Evolutionary conservation across 106 monocot genomes (phyloP), one percentile per base, ranked within the genome.

Genomic region (Alisma plantagoaquatica): DNA sequence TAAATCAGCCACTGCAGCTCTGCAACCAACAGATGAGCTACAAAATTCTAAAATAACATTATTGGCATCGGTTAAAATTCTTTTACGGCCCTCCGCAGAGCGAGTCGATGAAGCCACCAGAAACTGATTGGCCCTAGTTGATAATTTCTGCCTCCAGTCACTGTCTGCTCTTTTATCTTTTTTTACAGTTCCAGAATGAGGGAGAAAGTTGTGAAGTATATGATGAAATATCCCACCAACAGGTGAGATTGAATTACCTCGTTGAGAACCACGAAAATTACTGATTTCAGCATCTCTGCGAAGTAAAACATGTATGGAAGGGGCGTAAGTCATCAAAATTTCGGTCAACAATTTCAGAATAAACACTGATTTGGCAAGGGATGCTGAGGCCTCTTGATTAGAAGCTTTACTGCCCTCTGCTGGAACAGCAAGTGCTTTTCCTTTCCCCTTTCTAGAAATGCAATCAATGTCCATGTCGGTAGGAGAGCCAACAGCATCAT

Each of bases 61-160:
- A 33, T 63, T 73, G 18, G 82, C 72, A 59, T 99, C 98, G 70
- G 68, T 61, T 41, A 99, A 90, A 3, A 99, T 75, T 74, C 98
- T 90, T 59, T 70, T 85, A 21, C 98, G 65, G 15, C 63, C 85
- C 56, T 99, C 98, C 30, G 79, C 22, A 41, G 98, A 90, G 67
- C 98, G 98, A 66, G 86, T 70, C 42, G 82, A 70, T 52, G 90
- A 74, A 53, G 82, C 90, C 48, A 99, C 98, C 57, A 99, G 71
- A 74, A 99, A 90, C 50, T 99, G 90, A 43, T 82, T 91, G 50
- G 90, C 78, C 41, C 90, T 90, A 14, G 72, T 76, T 38, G 79
- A 59, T 57, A 99, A 71, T 25, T 99, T 99, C 23, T 91, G 83
- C 76, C 81, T 85, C 98, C 98, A 99, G 49, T 99, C 98, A 38